phyloP scores from a whole-genome alignment of 345 rosid genomes.

The Hypericum perforatum region DNA sequence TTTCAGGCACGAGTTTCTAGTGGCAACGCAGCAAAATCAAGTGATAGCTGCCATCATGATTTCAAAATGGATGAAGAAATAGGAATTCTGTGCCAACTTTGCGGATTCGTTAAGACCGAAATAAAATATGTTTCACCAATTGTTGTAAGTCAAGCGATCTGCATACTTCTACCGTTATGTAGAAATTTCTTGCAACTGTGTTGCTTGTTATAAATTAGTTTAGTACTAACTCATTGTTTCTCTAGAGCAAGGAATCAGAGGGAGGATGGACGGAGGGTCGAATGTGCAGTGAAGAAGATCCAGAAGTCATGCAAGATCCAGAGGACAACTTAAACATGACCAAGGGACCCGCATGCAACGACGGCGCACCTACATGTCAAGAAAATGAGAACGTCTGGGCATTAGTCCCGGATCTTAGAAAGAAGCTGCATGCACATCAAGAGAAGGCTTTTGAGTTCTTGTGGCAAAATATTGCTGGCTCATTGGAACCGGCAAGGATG shows the following conservation, averaged over 20 bases:
- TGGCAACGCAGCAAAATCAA: slow-evolving; percentile 29
- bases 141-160: slow-evolving; percentile 57
- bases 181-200: background rate
- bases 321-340: slow-evolving; percentile 22
- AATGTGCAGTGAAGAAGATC: slow-evolving; percentile 23
- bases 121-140: slow-evolving; percentile 60
- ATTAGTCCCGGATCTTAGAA: slow-evolving; percentile 61
- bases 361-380: slow-evolving; percentile 22
- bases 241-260: slow-evolving; percentile 28
- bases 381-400: slow-evolving; percentile 71
- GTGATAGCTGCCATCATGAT: slow-evolving; percentile 47
- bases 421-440: slow-evolving; percentile 67
- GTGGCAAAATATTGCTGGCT: slow-evolving; percentile 76
- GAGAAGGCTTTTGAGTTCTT: slow-evolving; percentile 83
- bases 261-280: slow-evolving; percentile 36
- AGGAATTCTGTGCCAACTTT: slow-evolving; percentile 55
- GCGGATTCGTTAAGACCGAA: slow-evolving; percentile 72
- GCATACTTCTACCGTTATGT: background rate
- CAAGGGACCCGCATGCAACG: slow-evolving; percentile 18
- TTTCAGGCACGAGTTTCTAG: slow-evolving; percentile 28
- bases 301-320: slow-evolving; percentile 18
- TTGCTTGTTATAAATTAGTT: background rate
- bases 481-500: slow-evolving; percentile 52
- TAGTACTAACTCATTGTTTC: slow-evolving; percentile 1
- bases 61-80: slow-evolving; percentile 66